Evolutionary conservation across 176 grass and related monocot species (phyloP).

Genomic region (Hordeum vulgare): DNA sequence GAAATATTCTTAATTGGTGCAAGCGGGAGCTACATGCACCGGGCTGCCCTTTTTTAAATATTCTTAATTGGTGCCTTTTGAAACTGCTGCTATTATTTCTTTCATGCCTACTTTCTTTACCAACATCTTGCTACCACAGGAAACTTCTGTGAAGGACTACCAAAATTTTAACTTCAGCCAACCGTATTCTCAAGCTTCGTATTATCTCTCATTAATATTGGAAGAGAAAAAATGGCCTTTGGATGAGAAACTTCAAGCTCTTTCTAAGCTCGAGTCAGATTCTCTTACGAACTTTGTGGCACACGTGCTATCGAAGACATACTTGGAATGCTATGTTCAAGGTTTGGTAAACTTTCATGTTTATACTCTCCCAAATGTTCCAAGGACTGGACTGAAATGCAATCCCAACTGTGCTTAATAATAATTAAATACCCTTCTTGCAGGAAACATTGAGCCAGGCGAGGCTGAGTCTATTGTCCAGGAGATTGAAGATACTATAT

Average conservation of each 20-base stretch:
- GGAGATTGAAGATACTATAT: constrained; percentile 69
- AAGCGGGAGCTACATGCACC: too few species aligned
- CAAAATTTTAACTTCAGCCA: constrained; percentile 78
- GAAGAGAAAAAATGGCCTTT: constrained; percentile 56
- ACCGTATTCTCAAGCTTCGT: constrained; percentile 61
- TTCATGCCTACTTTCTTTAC: neutral
- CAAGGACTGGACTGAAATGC: neutral
- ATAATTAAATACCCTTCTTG: constrained; percentile 8
- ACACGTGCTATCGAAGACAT: constrained; percentile 57
- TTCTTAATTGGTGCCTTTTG: neutral
- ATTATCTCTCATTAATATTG: constrained; percentile 74
- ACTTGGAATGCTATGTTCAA: constrained; percentile 79
- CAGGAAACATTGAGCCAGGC: constrained; percentile 80
- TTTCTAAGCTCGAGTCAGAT: constrained; percentile 59
- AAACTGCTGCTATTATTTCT: constrained; percentile 4
- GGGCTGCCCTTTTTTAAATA: too few species aligned
- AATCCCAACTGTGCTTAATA: neutral
- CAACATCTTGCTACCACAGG: constrained; percentile 39
- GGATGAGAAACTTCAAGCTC: constrained; percentile 67
- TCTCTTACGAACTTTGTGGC: constrained; percentile 54
- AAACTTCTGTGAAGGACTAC: constrained; percentile 70
- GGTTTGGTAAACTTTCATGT: constrained; percentile 33
- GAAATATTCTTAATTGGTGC: constrained; percentile 17
- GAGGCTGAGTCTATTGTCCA: constrained; percentile 67
- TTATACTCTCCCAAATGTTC: neutral